Evolutionary conservation across 352 stramenopile genomes (phyloP).

Genomic region (Phytophthora cactorum): DNA sequence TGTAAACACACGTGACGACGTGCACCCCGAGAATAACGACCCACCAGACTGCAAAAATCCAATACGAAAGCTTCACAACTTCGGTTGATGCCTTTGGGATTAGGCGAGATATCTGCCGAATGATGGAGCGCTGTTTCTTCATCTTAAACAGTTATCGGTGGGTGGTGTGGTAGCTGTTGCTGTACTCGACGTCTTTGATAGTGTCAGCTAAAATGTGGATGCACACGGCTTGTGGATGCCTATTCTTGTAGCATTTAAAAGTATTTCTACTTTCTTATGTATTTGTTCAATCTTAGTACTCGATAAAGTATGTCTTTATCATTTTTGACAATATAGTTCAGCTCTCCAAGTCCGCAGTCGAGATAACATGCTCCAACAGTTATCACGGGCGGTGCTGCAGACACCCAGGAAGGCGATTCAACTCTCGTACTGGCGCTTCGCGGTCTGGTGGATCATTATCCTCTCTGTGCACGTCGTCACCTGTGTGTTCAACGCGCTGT

Average conservation of each 20-base stretch:
- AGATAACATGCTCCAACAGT: background rate
- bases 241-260: background rate
- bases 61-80: constrained; percentile 8
- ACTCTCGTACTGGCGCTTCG: background rate
- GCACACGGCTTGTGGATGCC: background rate
- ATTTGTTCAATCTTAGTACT: too few species aligned
- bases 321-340: too few species aligned
- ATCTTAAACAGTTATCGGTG: background rate
- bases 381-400: background rate
- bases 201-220: background rate
- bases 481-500: background rate
- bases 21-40: constrained; percentile 9
- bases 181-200: background rate
- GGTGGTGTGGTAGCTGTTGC: background rate
- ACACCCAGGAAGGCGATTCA: background rate
- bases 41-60: constrained; percentile 17
- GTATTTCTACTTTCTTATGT: too few species aligned
- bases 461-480: background rate
- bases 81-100: background rate
- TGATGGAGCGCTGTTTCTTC: background rate
- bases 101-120: constrained; percentile 1
- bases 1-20: constrained; percentile 17
- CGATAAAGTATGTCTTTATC: too few species aligned
- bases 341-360: background rate
- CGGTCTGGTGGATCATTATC: constrained; percentile 1